Base-by-base conservation (phyloP, 192 early-diverging fungal species). In the Mycoemilia scoparia region DNA sequence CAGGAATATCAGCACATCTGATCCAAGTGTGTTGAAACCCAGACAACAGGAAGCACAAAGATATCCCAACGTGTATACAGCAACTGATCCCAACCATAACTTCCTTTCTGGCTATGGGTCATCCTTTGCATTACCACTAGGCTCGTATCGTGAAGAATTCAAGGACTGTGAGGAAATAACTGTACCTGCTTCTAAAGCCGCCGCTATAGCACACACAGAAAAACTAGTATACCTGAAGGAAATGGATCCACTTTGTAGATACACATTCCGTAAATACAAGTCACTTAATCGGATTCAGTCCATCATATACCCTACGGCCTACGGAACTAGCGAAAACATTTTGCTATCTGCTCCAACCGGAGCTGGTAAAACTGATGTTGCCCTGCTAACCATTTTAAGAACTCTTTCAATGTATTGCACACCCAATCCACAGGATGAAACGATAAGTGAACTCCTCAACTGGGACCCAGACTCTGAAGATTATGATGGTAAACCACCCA, bases 281-380 rank as follows among this genome's bases (percentile, higher is more conserved):
- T 64, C 72, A 5, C 64, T 99, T 28, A 99, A 99, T 51, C 74
- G 91, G 29, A 76, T 99, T 29, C 95, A 99, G 61, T 87, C 84
- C 13, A 82, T 91, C 38, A 84, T 99, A 4, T 90, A 82, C 42
- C 90, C 89, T 15, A 73, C 83, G 4, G 88, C 88, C 0, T 99
- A 82, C 51, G 71, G 79, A 18, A 78, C 83, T n/a, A 93, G 89
- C 54, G 91, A 93, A 56, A 99, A 99, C 39, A 88, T 99, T 57
- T 71, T 99, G 23, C 82, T 99, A 20, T 96, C 87, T 46, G 95
- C 95, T 0, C 95, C 95, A 1, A 99, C 95, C 0, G 95, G 95
- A 42, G 87, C 89, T 3, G 91, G 91, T 45, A 99, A 98, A 69
- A 96, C 95, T 2, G 89, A 98, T 48, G 77, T 93, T 11, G 91